These are phyloP conservation scores for Trichoderma cornu-damae DNA, from an alignment of 2,329 filamentous ascomycete genomes.

Conservation along the genomic window DNA sequence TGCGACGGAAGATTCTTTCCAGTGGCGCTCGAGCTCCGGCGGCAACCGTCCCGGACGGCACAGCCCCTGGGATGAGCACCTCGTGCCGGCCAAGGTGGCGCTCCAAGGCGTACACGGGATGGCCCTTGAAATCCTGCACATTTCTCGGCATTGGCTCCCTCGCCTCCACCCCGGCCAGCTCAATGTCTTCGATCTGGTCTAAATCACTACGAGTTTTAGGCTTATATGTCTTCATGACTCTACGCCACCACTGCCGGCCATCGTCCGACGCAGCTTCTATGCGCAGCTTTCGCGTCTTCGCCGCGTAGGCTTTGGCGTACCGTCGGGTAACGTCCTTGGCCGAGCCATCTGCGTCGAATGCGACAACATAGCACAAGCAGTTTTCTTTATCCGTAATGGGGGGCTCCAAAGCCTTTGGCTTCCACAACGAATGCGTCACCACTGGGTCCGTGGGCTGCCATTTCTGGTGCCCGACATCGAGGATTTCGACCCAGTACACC, in stretches of 20 bases:
- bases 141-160: slow-evolving; percentile 82
- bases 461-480: slow-evolving; percentile 79
- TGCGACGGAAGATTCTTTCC: slow-evolving; percentile 76
- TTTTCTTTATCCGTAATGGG: slow-evolving; percentile 73
- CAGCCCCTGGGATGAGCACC: slow-evolving; percentile 65
- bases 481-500: slow-evolving; percentile 90
- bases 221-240: slow-evolving; percentile 46
- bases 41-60: slow-evolving; percentile 70
- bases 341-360: slow-evolving; percentile 73
- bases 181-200: slow-evolving; percentile 78
- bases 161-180: slow-evolving; percentile 65
- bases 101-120: slow-evolving; percentile 78
- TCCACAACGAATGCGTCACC: slow-evolving; percentile 71
- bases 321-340: slow-evolving; percentile 81
- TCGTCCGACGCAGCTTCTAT: slow-evolving; percentile 58
- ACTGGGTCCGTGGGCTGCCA: slow-evolving; percentile 87
- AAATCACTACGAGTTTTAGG: slow-evolving; percentile 50
- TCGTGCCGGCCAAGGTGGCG: slow-evolving; percentile 80
- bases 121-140: slow-evolving; percentile 80
- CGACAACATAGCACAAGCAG: slow-evolving; percentile 74
- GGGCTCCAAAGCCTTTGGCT: slow-evolving; percentile 72
- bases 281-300: slow-evolving; percentile 78
- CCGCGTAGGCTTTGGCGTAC: slow-evolving; percentile 83
- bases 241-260: slow-evolving; percentile 50
- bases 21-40: slow-evolving; percentile 58